Percentiles rank a stretch among this genome's conserved stretches.
phyloP scores from a whole-genome alignment of 1,284 basidiomycete genomes.

The Moesziomyces parantarcticus region DNA sequence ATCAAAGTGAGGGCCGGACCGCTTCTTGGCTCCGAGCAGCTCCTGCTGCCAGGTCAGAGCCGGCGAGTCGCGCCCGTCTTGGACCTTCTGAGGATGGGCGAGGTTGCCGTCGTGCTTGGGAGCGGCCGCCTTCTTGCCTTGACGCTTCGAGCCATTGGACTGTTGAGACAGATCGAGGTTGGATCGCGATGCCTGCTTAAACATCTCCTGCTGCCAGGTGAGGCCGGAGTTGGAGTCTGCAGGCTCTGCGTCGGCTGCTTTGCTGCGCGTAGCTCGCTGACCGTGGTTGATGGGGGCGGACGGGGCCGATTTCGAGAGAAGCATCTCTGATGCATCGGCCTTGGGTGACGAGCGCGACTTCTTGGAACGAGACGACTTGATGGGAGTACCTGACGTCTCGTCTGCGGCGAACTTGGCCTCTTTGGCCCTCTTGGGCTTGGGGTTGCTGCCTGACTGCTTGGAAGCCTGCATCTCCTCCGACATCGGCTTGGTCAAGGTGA shows the following conservation, averaged over 20 bases:
- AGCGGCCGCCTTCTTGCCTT: slow-evolving; percentile 21
- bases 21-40: slow-evolving; percentile 49
- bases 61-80: slow-evolving; percentile 41
- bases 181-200: slow-evolving; percentile 32
- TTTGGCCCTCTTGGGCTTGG: slow-evolving; percentile 40
- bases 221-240: slow-evolving; percentile 32
- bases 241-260: slow-evolving; percentile 5
- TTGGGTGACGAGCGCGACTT: slow-evolving; percentile 37
- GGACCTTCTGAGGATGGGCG: slow-evolving; percentile 42
- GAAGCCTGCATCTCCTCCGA: slow-evolving; percentile 35
- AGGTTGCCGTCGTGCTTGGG: slow-evolving; percentile 47
- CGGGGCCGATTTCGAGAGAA: slow-evolving; percentile 48
- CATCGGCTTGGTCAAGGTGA: slow-evolving; percentile 52
- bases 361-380: slow-evolving; percentile 33
- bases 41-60: slow-evolving; percentile 60
- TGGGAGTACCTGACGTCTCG: slow-evolving; percentile 29
- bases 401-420: slow-evolving; percentile 35
- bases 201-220: slow-evolving; percentile 58
- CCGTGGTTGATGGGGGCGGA: slow-evolving; percentile 24
- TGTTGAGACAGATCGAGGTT: slow-evolving; percentile 21
- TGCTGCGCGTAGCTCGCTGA: slow-evolving; percentile 14
- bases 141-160: slow-evolving; percentile 20
- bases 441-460: slow-evolving; percentile 15
- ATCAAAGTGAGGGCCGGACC: slow-evolving; percentile 50
- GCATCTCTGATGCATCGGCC: slow-evolving; percentile 32